Evolutionary conservation across 495 filamentous ascomycete species (phyloP), one percentile per base, ranked within the genome.

Genomic region (Melanomma pulvis-pyrius): DNA sequence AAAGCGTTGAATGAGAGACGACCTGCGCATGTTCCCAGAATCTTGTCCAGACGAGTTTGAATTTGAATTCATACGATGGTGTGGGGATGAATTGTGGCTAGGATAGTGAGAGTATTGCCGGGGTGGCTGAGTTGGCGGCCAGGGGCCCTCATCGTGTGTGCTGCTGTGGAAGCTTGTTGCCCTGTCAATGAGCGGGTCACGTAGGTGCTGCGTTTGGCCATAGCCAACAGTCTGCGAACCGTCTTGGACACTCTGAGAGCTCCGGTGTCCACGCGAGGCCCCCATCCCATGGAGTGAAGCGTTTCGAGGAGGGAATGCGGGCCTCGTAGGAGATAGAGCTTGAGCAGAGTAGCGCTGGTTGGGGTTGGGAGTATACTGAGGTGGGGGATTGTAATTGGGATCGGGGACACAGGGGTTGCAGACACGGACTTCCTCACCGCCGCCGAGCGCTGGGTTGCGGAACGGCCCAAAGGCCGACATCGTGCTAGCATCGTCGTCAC

Each of bases 321-420:
- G 26, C 4, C 54, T 21, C 1, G 19, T 58, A 11, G 36, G 13
- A 24, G 54, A 39, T 7, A 22, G 21, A 44, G 6, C 7, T 24
- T 49, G 39, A 7, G 57, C 34, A n/a, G 57, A 17, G 19, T 41
- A 41, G 3, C 32, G 54, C 22, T 24, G 25, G 2, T 3, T 15
- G 7, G 19, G 48, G 25, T 50, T 28, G 2, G 48, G 9, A 15
- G 48, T 39, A 30, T 67, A 61, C 32, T 64, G 69, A 21, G 69
- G 69, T 15, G 69, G 76, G 51, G 90, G 92, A 30, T 87, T 83
- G 17, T 83, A 89, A 68, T 94, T 96, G 2, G 92, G 92, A 76
- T 97, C 92, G 26, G 92, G 92, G 22, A 97, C 92, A 73, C 92
- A 97, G 1, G 92, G 92, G 73, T 97, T 96, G 81, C 92, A 97